Base-by-base conservation (phyloP, 202 grass and related monocot species). In the Schoenoplectus triqueter region DNA sequence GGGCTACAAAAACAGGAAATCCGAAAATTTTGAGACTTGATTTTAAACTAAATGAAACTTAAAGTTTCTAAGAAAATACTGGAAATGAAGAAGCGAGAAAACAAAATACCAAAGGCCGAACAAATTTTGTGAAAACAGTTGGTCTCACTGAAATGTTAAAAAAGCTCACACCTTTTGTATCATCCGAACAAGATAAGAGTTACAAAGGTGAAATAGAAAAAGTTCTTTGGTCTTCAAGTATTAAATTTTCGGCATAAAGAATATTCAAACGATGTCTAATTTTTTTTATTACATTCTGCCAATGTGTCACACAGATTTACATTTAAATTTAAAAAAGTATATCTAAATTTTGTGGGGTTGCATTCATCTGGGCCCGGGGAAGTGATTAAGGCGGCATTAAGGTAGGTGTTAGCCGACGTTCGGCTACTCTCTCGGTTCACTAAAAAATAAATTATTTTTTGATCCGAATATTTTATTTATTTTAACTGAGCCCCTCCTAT, bases 1-100 rank as follows among this genome's bases (percentile, higher is more conserved):
- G 89, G 18, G 48, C 92, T 94, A 83, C 75, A 8, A 60, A n/a
- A 80, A 2, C 50, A 85, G 86, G 9, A 78, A 83, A 21, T 55
- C n/a, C 10, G 10, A 59, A 8, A 57, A 49, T 46, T 55, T 49
- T 17, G 13, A 59, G 18, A 14, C 1, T n/a, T 31, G 19, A 40
- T 51, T 40, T 60, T 42, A 17, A 75, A 9, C 15, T 17, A 54
- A 84, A 55, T 9, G 63, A 41, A 39, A 22, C n/a, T 42, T 73
- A 47, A 21, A 60, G 15, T 75, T 75, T n/a, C 31, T 44, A 85
- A 81, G 9, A 20, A 10, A 10, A 81, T 48, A 55, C 6, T 14
- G 44, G 1, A 48, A 17, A 59, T 39, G 10, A 11, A 1, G 52
- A 18, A 66, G 19, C 14, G 20, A 63, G 3, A 44, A 87, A 51